Evolutionary conservation across 805 yeast genomes (phyloP), one percentile per base, ranked within the genome.

Genomic region (Candida chilensis): DNA sequence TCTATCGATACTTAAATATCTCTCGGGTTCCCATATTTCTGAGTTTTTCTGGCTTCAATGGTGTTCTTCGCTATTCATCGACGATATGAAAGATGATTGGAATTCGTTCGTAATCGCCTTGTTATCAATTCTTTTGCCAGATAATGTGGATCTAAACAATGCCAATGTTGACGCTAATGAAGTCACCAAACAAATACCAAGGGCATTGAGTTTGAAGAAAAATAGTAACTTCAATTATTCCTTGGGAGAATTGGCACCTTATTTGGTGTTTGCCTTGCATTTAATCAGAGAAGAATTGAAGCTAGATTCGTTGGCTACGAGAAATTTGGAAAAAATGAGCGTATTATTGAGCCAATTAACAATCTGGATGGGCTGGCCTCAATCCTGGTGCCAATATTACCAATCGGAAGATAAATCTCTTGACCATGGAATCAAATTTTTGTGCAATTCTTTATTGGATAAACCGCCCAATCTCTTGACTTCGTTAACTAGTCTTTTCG

Each of bases 281-380:
- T 45, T 87, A 22, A 54, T 85, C 2, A 58, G 87, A 32, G 96
- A 90, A 48, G 96, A 90, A 36, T 50, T 67, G 27, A 65, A 68
- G 30, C 56, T 90, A 18, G 75, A 81, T 41, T 52, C 71, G 2
- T 52, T 74, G 16, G 57, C 65, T 4, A 32, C 44, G 3, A 32
- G 41, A 0, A 48, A 56, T 6, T 53, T 64, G 9, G 40, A 55
- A 3, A 52, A 52, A 19, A 41, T 88, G 17, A 74, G 80, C 0
- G 16, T 54, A 1, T 48, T 87, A 15, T 49, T 87, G n/a, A 58
- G 77, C 0, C 80, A 78, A 39, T 46, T 83, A 10, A 66, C 79
- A 0, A 40, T 60, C 9, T 73, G 84, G 77, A 71, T 79, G 73
- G 76, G 82, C 5, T 83, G 95, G 94, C 70, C 78, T 8, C 73